Conservation (phyloP, 2,329 filamentous ascomycete genomes). For the Penicillium nordicum region DNA sequence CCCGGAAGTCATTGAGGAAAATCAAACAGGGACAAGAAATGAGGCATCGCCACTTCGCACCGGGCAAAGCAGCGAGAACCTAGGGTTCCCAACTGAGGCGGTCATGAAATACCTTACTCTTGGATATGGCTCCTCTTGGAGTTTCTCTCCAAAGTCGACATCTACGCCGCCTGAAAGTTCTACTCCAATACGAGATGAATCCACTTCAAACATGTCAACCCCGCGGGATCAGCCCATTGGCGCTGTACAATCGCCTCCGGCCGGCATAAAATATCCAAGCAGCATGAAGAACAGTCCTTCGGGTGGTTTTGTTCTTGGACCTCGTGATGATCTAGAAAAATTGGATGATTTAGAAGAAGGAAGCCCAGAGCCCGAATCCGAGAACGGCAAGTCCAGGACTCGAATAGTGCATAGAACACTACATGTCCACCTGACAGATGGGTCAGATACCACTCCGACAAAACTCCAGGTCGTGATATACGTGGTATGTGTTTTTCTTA, state of each 20-base stretch:
- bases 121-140: slow-evolving; percentile 50
- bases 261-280: background rate
- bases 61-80: slow-evolving; percentile 26
- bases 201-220: background rate
- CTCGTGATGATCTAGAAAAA: slow-evolving; percentile 39
- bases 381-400: slow-evolving; percentile 21
- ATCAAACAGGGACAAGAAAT: slow-evolving; percentile 13
- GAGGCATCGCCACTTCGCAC: slow-evolving; percentile 16
- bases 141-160: slow-evolving; percentile 34
- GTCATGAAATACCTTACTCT: slow-evolving; percentile 51
- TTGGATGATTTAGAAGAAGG: slow-evolving; percentile 31
- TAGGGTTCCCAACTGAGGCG: slow-evolving; percentile 40
- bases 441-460: slow-evolving; percentile 15
- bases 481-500: slow-evolving; percentile 31
- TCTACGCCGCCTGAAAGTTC: slow-evolving; percentile 26
- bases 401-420: slow-evolving; percentile 38
- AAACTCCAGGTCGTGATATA: slow-evolving; percentile 43
- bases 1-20: slow-evolving; percentile 12
- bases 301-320: slow-evolving; percentile 21
- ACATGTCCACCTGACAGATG: slow-evolving; percentile 30
- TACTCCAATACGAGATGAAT: slow-evolving; percentile 23
- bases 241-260: background rate
- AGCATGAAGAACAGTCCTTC: background rate
- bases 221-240: background rate
- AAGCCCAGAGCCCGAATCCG: slow-evolving; percentile 19